A percentile compares a stretch with the other conserved stretches of the same genome.
Evolutionary conservation across 257 asterid genomes (phyloP).

Genomic region (Nicotiana paniculata): DNA sequence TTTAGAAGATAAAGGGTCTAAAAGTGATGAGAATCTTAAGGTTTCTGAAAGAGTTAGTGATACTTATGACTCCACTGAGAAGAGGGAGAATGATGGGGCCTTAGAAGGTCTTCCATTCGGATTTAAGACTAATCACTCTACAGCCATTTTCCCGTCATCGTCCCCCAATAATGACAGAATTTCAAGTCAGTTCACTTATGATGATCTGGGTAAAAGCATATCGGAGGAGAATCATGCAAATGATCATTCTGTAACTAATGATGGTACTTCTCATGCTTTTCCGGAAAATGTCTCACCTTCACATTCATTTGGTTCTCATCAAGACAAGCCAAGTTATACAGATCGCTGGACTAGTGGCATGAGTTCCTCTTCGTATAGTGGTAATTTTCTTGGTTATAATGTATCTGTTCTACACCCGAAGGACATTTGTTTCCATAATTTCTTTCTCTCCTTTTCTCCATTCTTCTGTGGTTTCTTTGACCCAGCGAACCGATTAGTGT

Average conservation of each 20-base stretch:
- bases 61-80: constrained; percentile 21
- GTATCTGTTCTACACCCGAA: not conserved
- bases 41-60: constrained; percentile 24
- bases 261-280: constrained; percentile 32
- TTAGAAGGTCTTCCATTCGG: constrained; percentile 31
- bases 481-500: not conserved
- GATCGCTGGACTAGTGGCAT: constrained; percentile 27
- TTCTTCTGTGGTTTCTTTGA: constrained; percentile 6
- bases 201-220: constrained; percentile 22
- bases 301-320: constrained; percentile 27
- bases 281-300: constrained; percentile 28
- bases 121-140: constrained; percentile 18
- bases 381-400: constrained; percentile 27
- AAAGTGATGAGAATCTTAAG: constrained; percentile 26
- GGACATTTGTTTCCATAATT: not conserved
- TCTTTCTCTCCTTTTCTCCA: not conserved
- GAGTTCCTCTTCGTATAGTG: constrained; percentile 40
- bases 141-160: constrained; percentile 23
- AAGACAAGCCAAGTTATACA: constrained; percentile 31
- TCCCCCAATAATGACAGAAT: constrained; percentile 24
- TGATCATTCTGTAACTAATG: constrained; percentile 30
- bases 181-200: constrained; percentile 27
- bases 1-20: constrained; percentile 32
- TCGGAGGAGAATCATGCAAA: constrained; percentile 26
- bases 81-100: constrained; percentile 35